phyloP scores from a whole-genome alignment of 179 eudicot genomes.

The Drosera spatulata region DNA sequence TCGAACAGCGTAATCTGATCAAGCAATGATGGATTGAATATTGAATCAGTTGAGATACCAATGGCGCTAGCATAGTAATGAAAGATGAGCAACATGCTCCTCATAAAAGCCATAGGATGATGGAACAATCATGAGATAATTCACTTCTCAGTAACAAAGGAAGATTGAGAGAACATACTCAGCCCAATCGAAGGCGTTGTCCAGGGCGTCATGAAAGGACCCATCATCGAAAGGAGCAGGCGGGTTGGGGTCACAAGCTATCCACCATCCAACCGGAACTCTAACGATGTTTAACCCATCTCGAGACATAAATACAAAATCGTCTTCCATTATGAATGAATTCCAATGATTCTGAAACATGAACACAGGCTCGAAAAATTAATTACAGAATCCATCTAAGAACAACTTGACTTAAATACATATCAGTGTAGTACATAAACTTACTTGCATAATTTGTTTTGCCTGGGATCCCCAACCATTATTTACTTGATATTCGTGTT shows the following conservation, averaged over 20 bases:
- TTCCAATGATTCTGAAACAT: constrained; percentile 55
- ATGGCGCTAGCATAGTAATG: too few relatives aligned
- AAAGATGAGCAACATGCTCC: too few relatives aligned
- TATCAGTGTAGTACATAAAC: neutral
- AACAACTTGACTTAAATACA: neutral
- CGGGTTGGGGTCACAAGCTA: constrained; percentile 58
- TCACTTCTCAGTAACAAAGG: too few relatives aligned
- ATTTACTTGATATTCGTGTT: constrained; percentile 9
- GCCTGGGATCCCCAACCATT: constrained; percentile 77
- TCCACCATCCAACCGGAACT: constrained; percentile 96
- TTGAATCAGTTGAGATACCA: too few relatives aligned
- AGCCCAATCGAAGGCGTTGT: constrained; percentile 80
- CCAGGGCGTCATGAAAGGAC: constrained; percentile 44
- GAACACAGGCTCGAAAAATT: neutral
- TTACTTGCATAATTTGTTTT: constrained; percentile 50
- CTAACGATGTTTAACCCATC: constrained; percentile 62
- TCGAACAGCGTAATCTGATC: too few relatives aligned
- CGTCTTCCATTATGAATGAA: constrained; percentile 59
- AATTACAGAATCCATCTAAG: too few relatives aligned
- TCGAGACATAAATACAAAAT: constrained; percentile 55
- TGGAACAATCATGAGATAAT: too few relatives aligned
- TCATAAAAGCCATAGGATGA: too few relatives aligned
- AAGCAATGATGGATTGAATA: too few relatives aligned
- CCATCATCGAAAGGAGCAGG: constrained; percentile 76
- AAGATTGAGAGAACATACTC: constrained; percentile 20